Evolutionary conservation across 1,284 basidiomycete genomes (phyloP).

Genomic region (Pyrrhoderma lamaoense): DNA sequence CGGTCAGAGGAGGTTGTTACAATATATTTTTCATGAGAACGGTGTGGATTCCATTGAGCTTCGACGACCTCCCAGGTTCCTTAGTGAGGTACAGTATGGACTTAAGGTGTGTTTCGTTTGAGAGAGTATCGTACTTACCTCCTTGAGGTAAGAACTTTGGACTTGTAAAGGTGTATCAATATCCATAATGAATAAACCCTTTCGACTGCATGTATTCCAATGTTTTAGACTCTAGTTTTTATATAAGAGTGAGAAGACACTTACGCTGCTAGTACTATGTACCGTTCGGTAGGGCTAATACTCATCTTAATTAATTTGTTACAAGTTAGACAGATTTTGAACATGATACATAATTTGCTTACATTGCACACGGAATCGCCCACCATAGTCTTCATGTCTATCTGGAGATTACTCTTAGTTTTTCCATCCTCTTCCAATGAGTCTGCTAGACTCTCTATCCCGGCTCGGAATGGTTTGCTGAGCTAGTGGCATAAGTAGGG

Average conservation of each 20-base stretch:
- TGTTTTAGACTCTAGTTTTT: background rate
- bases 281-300: slow-evolving; percentile 71
- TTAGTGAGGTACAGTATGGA: too few relatives aligned
- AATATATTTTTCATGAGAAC: slow-evolving; percentile 77
- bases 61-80: slow-evolving; percentile 91
- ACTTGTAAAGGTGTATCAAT: slow-evolving; percentile 81
- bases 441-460: background rate
- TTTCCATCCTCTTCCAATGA: slow-evolving; percentile 46
- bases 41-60: slow-evolving; percentile 96
- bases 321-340: background rate
- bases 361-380: slow-evolving; percentile 81
- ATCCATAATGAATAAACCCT: slow-evolving; percentile 96
- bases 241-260: too few relatives aligned
- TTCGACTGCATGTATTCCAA: slow-evolving; percentile 44
- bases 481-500: too few relatives aligned
- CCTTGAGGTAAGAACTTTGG: slow-evolving; percentile 86
- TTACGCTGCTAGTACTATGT: slow-evolving; percentile 75
- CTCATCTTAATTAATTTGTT: slow-evolving; percentile 52
- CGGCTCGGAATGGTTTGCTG: too few relatives aligned
- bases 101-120: too few relatives aligned
- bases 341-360: slow-evolving; percentile 25
- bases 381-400: slow-evolving; percentile 70
- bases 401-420: slow-evolving; percentile 51
- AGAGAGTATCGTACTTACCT: slow-evolving; percentile 24
- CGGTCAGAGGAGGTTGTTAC: slow-evolving; percentile 95